phyloP scores from a whole-genome alignment of 2,329 filamentous ascomycete genomes.

The Paecilomyces niveus region DNA sequence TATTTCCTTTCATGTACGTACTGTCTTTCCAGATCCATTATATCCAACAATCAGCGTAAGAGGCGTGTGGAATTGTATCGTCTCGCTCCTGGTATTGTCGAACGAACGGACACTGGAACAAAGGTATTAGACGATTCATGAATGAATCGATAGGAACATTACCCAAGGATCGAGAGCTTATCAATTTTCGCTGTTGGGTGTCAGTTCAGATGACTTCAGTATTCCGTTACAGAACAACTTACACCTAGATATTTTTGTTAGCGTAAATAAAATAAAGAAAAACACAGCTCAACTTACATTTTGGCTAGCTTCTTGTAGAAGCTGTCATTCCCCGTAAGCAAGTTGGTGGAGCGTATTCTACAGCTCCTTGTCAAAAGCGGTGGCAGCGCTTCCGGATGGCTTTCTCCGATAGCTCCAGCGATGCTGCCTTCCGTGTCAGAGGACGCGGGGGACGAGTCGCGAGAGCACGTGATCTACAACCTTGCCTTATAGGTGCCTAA shows the following conservation, averaged over 20 bases:
- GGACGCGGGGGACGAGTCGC: constrained; percentile 12
- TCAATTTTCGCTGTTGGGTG: constrained; percentile 65
- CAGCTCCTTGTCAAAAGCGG: constrained; percentile 3
- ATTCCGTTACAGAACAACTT: background rate
- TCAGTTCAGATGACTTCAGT: constrained; percentile 1
- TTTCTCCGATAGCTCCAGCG: background rate
- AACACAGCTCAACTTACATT: background rate
- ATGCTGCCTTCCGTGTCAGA: constrained; percentile 9
- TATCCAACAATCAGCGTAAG: constrained; percentile 94
- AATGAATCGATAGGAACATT: constrained; percentile 9
- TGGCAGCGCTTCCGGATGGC: background rate
- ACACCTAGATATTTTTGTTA: constrained; percentile 5
- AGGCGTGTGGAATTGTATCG: constrained; percentile 81
- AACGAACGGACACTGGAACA: constrained; percentile 68
- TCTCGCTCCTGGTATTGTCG: constrained; percentile 64
- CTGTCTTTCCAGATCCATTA: constrained; percentile 95
- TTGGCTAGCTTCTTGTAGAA: background rate
- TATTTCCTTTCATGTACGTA: constrained; percentile 21
- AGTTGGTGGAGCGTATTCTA: background rate
- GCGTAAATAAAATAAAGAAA: background rate
- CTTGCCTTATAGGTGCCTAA: background rate
- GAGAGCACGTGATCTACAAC: constrained; percentile 6
- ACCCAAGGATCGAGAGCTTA: constrained; percentile 78
- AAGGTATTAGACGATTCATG: background rate
- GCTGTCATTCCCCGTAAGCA: background rate